Conservation (phyloP, 495 filamentous ascomycete genomes). For the Hyaloscypha variabilis region DNA sequence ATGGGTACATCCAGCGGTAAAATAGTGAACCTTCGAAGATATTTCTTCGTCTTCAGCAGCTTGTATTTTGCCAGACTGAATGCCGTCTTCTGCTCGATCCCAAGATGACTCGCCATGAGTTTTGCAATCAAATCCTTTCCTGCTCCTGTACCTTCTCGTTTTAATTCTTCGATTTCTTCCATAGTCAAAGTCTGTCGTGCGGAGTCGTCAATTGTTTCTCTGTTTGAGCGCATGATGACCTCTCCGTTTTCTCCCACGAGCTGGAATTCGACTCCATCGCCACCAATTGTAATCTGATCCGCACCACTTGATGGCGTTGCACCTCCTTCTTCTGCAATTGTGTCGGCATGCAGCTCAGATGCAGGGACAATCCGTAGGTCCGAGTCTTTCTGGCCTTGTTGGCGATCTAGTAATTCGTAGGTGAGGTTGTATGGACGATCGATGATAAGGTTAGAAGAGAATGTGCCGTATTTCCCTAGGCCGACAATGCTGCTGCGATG, state of each 20-base stretch:
- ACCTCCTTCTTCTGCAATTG: slow-evolving; percentile 57
- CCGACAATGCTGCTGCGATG: slow-evolving; percentile 68
- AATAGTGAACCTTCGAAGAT: slow-evolving; percentile 81
- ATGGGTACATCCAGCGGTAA: slow-evolving; percentile 78
- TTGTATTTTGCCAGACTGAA: slow-evolving; percentile 96
- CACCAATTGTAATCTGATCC: slow-evolving; percentile 39
- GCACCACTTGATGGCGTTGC: slow-evolving; percentile 35
- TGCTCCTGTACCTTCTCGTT: slow-evolving; percentile 72
- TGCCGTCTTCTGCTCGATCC: slow-evolving; percentile 88
- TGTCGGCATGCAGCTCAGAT: slow-evolving; percentile 80
- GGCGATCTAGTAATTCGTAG: slow-evolving; percentile 79
- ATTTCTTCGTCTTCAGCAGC: slow-evolving; percentile 90
- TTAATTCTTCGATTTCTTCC: slow-evolving; percentile 90
- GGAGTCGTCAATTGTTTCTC: slow-evolving; percentile 76
- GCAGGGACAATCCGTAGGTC: slow-evolving; percentile 79
- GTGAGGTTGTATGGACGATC: slow-evolving; percentile 88
- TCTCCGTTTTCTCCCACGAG: slow-evolving; percentile 54
- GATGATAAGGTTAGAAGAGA: slow-evolving; percentile 82
- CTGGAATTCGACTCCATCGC: slow-evolving; percentile 51
- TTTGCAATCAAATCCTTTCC: slow-evolving; percentile 89
- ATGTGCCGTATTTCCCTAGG: slow-evolving; percentile 87
- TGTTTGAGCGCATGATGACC: slow-evolving; percentile 76
- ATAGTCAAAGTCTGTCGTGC: slow-evolving; percentile 80
- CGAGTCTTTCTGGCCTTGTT: slow-evolving; percentile 53
- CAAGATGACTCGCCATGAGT: slow-evolving; percentile 80